These are phyloP conservation scores for Clonostachys byssicola DNA, from an alignment of 2,329 filamentous ascomycete species.

Conservation along the genomic window DNA sequence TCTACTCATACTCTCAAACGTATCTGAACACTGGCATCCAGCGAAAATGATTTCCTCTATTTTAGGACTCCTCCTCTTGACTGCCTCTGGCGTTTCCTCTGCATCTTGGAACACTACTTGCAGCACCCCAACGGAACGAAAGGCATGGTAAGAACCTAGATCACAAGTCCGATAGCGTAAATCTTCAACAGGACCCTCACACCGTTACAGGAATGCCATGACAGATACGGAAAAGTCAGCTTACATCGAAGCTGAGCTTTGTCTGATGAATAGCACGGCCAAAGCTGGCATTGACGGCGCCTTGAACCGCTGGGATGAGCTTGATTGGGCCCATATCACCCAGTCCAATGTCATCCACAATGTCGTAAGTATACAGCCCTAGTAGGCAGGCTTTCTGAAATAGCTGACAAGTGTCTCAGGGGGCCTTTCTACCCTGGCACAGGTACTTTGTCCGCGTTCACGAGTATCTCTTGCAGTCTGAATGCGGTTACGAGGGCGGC, in stretches of 20 bases:
- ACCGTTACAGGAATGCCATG: not conserved
- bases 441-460: not conserved
- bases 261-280: not conserved
- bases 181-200: not conserved
- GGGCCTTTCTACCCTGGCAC: not conserved
- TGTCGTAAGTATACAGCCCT: not conserved
- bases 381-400: not conserved
- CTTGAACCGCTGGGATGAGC: not conserved
- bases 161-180: not conserved
- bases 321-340: not conserved
- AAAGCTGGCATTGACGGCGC: not conserved
- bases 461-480: not conserved
- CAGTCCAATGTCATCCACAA: not conserved
- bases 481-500: not conserved
- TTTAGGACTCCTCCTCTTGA: too few relatives aligned
- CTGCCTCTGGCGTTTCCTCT: too few relatives aligned
- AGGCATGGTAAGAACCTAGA: not conserved
- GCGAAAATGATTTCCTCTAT: too few relatives aligned
- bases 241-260: not conserved
- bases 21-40: too few relatives aligned
- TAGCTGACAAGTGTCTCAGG: not conserved
- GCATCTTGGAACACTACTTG: too few relatives aligned
- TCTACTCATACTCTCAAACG: too few relatives aligned
- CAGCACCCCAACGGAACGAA: not conserved
- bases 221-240: not conserved